Percentiles rank a stretch among this genome's conserved stretches.
Conservation (phyloP, 2,329 filamentous ascomycete species). For the Epichloe typhina region DNA sequence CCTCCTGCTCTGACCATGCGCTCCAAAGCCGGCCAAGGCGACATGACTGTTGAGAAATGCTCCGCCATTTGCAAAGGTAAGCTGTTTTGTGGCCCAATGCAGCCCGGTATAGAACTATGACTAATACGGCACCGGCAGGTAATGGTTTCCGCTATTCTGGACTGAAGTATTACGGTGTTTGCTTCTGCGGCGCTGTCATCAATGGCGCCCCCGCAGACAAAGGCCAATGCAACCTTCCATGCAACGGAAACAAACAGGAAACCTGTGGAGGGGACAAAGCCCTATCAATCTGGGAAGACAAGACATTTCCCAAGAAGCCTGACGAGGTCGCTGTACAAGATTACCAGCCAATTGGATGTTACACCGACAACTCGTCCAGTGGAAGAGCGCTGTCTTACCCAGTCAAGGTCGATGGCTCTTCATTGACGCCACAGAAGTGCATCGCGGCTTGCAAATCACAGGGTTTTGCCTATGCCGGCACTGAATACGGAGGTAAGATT, state of each 20-base stretch:
- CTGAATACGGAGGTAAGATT: slow-evolving; percentile 20
- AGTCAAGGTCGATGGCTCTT: slow-evolving; percentile 21
- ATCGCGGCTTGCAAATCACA: slow-evolving; percentile 27
- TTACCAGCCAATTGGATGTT: slow-evolving; percentile 52
- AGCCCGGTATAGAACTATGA: background rate
- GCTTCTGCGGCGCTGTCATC: slow-evolving; percentile 39
- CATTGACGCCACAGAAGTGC: slow-evolving; percentile 30
- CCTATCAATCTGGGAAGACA: slow-evolving; percentile 36
- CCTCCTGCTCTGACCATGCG: slow-evolving; percentile 27
- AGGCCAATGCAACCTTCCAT: slow-evolving; percentile 43
- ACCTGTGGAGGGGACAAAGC: slow-evolving; percentile 33
- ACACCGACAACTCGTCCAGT: slow-evolving; percentile 28
- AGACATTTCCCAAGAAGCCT: slow-evolving; percentile 31
- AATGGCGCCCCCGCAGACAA: slow-evolving; percentile 37
- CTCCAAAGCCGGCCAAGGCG: slow-evolving; percentile 21
- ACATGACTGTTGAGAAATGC: slow-evolving; percentile 36
- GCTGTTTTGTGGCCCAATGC: slow-evolving; percentile 1
- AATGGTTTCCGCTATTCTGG: slow-evolving; percentile 39
- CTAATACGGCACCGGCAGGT: slow-evolving; percentile 15
- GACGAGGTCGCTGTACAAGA: slow-evolving; percentile 32
- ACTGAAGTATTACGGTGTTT: slow-evolving; percentile 36
- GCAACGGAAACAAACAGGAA: slow-evolving; percentile 32
- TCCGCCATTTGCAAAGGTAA: slow-evolving; percentile 35
- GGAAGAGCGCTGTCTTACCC: slow-evolving; percentile 33
- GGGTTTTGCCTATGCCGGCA: slow-evolving; percentile 35